Evolutionary conservation across 345 rosid species (phyloP).

Genomic region (Linum usitatissimum): DNA sequence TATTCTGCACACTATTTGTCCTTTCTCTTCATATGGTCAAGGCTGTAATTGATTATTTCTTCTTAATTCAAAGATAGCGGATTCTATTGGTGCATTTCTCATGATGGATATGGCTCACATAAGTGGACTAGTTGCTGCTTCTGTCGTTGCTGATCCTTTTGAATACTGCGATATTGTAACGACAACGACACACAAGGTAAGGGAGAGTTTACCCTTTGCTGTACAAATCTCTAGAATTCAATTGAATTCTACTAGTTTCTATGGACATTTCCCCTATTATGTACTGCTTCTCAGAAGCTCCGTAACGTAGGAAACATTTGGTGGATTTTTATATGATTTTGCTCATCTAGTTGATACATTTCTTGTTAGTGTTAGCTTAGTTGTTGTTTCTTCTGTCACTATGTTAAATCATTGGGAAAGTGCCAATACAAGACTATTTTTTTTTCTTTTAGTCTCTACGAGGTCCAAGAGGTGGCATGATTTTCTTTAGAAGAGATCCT

Average conservation of each 20-base stretch:
- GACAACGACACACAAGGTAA: slow-evolving; percentile 88
- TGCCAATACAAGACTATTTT: slow-evolving; percentile 3
- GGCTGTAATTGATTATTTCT: not conserved
- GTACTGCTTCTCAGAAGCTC: not conserved
- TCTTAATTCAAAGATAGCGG: slow-evolving; percentile 58
- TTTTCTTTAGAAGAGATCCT: slow-evolving; percentile 72
- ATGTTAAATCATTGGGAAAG: not conserved
- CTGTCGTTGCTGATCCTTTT: slow-evolving; percentile 81
- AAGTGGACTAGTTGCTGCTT: slow-evolving; percentile 92
- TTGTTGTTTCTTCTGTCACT: no score
- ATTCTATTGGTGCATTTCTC: slow-evolving; percentile 83
- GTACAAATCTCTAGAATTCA: not conserved
- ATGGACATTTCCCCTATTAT: no score
- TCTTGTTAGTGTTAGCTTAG: not conserved
- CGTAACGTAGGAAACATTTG: not conserved
- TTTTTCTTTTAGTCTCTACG: slow-evolving; percentile 56
- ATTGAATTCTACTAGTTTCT: not conserved
- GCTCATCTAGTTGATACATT: not conserved
- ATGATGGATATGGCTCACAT: slow-evolving; percentile 99
- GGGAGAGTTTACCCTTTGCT: no score
- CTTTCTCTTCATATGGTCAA: not conserved
- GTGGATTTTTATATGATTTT: slow-evolving; percentile 1
- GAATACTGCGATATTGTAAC: slow-evolving; percentile 87
- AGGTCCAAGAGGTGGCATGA: slow-evolving; percentile 99
- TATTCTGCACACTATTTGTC: not conserved